Evolutionary conservation across 352 stramenopile genomes (phyloP).

Genomic region (Globisporangium viniferum): DNA sequence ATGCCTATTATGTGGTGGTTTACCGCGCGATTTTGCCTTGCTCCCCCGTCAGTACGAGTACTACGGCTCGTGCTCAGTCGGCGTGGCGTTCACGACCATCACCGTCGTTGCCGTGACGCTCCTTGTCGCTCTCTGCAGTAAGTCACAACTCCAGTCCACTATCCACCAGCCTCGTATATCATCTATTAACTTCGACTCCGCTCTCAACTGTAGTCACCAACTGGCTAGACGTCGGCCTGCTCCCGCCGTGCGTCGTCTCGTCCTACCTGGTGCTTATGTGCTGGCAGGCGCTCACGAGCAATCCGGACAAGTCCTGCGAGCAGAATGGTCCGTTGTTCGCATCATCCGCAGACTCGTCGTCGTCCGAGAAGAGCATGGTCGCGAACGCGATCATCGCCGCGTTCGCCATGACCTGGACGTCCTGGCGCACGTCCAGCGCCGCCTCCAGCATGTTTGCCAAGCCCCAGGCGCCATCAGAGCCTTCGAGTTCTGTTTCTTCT

Average conservation of each 20-base stretch:
- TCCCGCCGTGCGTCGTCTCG: slow-evolving; percentile 72
- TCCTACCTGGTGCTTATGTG: slow-evolving; percentile 74
- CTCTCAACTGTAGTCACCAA: slow-evolving; percentile 38
- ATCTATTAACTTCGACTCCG: too few species aligned
- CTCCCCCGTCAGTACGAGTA: slow-evolving; percentile 70
- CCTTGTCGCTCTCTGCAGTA: slow-evolving; percentile 55
- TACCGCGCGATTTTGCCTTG: neutral
- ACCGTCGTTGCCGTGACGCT: slow-evolving; percentile 79
- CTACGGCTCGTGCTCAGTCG: slow-evolving; percentile 80
- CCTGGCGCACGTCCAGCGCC: slow-evolving; percentile 63
- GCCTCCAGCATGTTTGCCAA: slow-evolving; percentile 63
- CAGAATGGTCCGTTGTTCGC: neutral
- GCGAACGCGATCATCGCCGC: slow-evolving; percentile 49
- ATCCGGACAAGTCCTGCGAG: slow-evolving; percentile 48
- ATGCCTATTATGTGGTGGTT: too few species aligned
- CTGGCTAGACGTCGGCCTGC: slow-evolving; percentile 68
- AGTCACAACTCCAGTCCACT: neutral
- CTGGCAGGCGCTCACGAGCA: slow-evolving; percentile 68
- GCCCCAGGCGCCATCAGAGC: neutral
- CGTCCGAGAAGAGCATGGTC: slow-evolving; percentile 38
- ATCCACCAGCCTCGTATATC: too few species aligned
- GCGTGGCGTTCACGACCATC: slow-evolving; percentile 82
- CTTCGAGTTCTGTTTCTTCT: neutral
- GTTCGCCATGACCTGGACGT: slow-evolving; percentile 67
- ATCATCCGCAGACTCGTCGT: slow-evolving; percentile 5